A percentile compares a stretch with the other conserved stretches of the same genome.
Conservation (phyloP, 495 filamentous ascomycete genomes). For the Elasticomyces elasticus region DNA sequence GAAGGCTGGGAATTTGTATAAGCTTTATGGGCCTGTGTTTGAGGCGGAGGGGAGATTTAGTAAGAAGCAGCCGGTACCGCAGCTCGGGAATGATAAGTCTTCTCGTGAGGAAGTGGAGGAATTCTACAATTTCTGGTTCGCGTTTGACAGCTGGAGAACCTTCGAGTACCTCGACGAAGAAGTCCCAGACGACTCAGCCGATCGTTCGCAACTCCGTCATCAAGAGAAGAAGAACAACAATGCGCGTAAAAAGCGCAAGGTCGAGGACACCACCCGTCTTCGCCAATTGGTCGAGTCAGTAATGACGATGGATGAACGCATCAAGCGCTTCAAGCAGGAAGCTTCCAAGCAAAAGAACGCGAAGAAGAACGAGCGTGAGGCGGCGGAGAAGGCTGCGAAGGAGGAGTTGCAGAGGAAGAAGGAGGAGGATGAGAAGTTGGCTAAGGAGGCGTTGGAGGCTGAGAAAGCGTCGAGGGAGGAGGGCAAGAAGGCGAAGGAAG, state of each 20-base stretch:
- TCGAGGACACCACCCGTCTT: constrained; percentile 84
- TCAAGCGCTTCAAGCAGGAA: constrained; percentile 90
- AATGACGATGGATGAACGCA: constrained; percentile 75
- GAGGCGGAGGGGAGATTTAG: constrained; percentile 87
- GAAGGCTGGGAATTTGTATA: constrained; percentile 70
- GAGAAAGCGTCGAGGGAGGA: constrained; percentile 73
- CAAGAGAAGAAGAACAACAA: constrained; percentile 97
- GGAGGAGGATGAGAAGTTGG: constrained; percentile 64
- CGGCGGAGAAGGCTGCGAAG: constrained; percentile 69
- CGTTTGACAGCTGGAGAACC: constrained; percentile 93
- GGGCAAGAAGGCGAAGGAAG: constrained; percentile 94
- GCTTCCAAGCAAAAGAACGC: constrained; percentile 89
- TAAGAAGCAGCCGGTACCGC: constrained; percentile 75
- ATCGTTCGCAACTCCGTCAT: constrained; percentile 96
- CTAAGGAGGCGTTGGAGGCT: constrained; percentile 73
- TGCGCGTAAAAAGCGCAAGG: constrained; percentile 97
- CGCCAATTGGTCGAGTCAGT: constrained; percentile 80
- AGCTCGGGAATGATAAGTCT: constrained; percentile 73
- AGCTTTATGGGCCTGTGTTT: constrained; percentile 81
- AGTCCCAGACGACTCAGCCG: constrained; percentile 96
- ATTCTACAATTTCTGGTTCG: constrained; percentile 99
- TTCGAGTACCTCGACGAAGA: constrained; percentile 99
- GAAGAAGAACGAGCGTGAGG: constrained; percentile 82
- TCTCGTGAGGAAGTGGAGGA: constrained; percentile 78
- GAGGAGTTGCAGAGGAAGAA: constrained; percentile 71